Evolutionary conservation across 495 filamentous ascomycete species (phyloP).

Genomic region (Cercophora newfieldiana): DNA sequence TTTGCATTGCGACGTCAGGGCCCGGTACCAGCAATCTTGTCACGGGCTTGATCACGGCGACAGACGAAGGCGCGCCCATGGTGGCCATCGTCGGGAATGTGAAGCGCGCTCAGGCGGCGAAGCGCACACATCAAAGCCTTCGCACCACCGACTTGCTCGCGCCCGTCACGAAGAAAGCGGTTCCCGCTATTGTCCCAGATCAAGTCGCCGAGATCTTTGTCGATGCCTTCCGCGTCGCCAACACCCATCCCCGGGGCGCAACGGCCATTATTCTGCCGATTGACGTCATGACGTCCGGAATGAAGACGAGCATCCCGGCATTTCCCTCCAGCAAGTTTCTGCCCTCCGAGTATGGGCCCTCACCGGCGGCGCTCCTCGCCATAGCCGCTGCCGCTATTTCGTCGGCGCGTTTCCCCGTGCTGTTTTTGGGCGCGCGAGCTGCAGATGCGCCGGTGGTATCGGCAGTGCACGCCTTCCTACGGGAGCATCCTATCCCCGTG

Average conservation of each 20-base stretch:
- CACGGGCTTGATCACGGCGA: slow-evolving; percentile 34
- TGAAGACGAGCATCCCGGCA: slow-evolving; percentile 31
- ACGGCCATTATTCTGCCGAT: slow-evolving; percentile 39
- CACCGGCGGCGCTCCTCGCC: slow-evolving; percentile 20
- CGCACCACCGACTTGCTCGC: slow-evolving; percentile 32
- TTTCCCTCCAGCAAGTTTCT: slow-evolving; percentile 33
- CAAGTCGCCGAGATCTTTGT: slow-evolving; percentile 43
- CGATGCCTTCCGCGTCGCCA: slow-evolving; percentile 36
- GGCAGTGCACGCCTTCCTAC: slow-evolving; percentile 34
- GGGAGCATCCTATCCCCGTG: slow-evolving; percentile 36
- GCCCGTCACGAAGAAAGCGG: slow-evolving; percentile 35
- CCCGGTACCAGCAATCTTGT: slow-evolving; percentile 41
- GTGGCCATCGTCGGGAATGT: slow-evolving; percentile 38
- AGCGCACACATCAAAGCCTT: slow-evolving; percentile 42
- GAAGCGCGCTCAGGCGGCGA: slow-evolving; percentile 31
- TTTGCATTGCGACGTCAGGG: slow-evolving; percentile 41
- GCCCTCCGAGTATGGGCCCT: slow-evolving; percentile 32
- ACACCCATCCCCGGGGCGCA: slow-evolving; percentile 32
- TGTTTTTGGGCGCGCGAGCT: slow-evolving; percentile 39
- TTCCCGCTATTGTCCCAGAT: slow-evolving; percentile 35
- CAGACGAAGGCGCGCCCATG: slow-evolving; percentile 32
- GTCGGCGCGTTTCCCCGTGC: slow-evolving; percentile 35
- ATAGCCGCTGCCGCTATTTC: slow-evolving; percentile 31
- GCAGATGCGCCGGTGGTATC: slow-evolving; percentile 29
- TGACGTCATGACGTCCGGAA: slow-evolving; percentile 34